Conservation (phyloP, 2,329 filamentous ascomycete species). For the Pseudocercospora crystallina region DNA sequence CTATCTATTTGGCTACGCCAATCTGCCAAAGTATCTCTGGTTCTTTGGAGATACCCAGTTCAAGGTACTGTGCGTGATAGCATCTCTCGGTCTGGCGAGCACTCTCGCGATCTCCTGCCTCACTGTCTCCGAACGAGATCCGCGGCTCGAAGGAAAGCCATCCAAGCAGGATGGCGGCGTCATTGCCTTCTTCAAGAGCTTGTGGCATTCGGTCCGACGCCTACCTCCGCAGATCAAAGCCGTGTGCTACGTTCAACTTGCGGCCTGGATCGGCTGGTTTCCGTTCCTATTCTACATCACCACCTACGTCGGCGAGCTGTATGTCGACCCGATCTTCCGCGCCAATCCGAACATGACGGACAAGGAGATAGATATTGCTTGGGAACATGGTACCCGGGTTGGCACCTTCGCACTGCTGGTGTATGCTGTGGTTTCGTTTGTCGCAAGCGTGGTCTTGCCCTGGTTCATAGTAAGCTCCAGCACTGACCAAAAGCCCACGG, state of each 20-base stretch:
- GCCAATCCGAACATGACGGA: constrained; percentile 75
- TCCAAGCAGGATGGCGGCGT: constrained; percentile 63
- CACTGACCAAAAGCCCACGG: constrained; percentile 43
- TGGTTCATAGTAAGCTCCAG: constrained; percentile 84
- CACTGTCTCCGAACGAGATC: constrained; percentile 75
- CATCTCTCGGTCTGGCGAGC: constrained; percentile 67
- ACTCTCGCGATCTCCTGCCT: constrained; percentile 71
- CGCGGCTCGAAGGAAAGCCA: constrained; percentile 67
- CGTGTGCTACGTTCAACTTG: constrained; percentile 93
- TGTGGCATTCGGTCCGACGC: constrained; percentile 72
- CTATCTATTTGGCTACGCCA: constrained; percentile 80
- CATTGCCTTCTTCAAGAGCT: constrained; percentile 73
- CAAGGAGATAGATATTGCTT: constrained; percentile 73
- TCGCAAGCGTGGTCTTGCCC: constrained; percentile 78
- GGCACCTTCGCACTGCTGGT: constrained; percentile 87
- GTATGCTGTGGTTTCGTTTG: constrained; percentile 81
- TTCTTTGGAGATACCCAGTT: constrained; percentile 89
- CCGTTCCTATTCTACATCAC: constrained; percentile 95
- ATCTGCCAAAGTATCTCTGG: constrained; percentile 72
- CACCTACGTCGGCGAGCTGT: constrained; percentile 90
- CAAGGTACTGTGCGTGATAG: constrained; percentile 85
- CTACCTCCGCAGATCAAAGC: constrained; percentile 84
- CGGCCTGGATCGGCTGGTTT: constrained; percentile 98
- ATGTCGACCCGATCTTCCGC: constrained; percentile 77
- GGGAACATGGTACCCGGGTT: constrained; percentile 80